A percentile compares a stretch with the other conserved stretches of the same genome.
These are phyloP conservation scores for Arthrobotrys sinensis DNA, from an alignment of 2,329 filamentous ascomycete species.

Conservation along the genomic window DNA sequence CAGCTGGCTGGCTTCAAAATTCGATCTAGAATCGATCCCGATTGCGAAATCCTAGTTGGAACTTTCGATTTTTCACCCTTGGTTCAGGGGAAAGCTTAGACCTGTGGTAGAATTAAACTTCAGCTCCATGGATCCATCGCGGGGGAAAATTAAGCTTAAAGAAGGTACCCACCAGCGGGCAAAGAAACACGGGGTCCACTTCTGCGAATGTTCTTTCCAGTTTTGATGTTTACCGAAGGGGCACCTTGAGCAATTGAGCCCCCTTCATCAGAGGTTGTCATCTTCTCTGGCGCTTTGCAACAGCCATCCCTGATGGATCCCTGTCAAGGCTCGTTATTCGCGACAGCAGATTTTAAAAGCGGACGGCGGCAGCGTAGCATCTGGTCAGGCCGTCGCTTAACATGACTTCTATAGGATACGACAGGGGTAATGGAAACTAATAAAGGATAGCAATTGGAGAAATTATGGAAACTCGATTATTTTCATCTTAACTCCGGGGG, in stretches of 20 bases:
- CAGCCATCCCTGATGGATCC: constrained; percentile 2
- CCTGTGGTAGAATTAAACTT: not conserved
- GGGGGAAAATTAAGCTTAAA: constrained; percentile 22
- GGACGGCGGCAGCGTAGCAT: not conserved
- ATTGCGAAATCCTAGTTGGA: not conserved
- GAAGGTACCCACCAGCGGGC: not conserved
- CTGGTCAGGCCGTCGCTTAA: constrained; percentile 11
- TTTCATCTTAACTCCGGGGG: not conserved
- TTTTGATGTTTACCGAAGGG: constrained; percentile 20
- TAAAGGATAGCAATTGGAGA: not conserved
- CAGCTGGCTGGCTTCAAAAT: not conserved
- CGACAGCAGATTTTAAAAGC: not conserved
- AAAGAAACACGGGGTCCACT: constrained; percentile 15
- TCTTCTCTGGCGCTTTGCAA: not conserved
- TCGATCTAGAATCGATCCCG: not conserved
- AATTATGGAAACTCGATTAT: not conserved
- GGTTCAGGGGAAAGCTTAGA: constrained; percentile 1
- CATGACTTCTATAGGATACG: constrained; percentile 6
- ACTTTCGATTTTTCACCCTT: constrained; percentile 1
- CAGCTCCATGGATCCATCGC: not conserved
- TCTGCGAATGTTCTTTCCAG: not conserved
- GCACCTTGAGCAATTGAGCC: not conserved
- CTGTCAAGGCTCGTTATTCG: not conserved
- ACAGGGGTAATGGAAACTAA: not conserved
- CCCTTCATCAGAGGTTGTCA: not conserved